Evolutionary conservation across 1,139 yeast species (phyloP).

Genomic region (Blastobotrys raffinosifermentans): DNA sequence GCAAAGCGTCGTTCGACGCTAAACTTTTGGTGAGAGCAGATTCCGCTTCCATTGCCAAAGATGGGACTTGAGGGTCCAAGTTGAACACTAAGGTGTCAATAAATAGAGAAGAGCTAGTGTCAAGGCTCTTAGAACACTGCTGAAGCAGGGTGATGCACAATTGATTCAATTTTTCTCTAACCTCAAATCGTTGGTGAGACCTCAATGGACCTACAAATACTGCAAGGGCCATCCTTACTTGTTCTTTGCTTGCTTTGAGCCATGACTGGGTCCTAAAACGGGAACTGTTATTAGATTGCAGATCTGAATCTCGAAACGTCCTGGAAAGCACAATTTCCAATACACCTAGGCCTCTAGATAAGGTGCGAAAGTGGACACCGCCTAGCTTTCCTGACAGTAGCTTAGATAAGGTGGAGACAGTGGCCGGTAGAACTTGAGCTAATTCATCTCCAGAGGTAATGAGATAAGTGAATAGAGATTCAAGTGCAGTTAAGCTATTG

Average conservation of each 20-base stretch:
- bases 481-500: conserved; percentile 32
- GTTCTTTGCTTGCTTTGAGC: conserved; percentile 59
- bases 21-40: background rate
- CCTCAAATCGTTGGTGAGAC: conserved; percentile 30
- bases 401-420: conserved; percentile 45
- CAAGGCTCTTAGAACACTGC: conserved; percentile 33
- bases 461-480: conserved; percentile 19
- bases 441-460: conserved; percentile 44
- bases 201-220: conserved; percentile 21
- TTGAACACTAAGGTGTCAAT: conserved; percentile 27
- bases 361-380: conserved; percentile 37
- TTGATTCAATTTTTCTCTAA: conserved; percentile 28
- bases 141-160: conserved; percentile 31
- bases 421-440: conserved; percentile 52
- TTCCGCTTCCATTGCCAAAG: background rate
- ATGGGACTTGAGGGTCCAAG: background rate
- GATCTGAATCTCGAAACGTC: conserved; percentile 41
- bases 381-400: conserved; percentile 37
- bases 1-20: background rate
- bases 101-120: conserved; percentile 32
- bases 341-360: conserved; percentile 32
- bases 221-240: conserved; percentile 39
- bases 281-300: too few relatives aligned
- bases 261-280: conserved; percentile 54
- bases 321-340: conserved; percentile 32